A percentile compares a stretch with the other conserved stretches of the same genome.
phyloP scores from a whole-genome alignment of 306 rosid species.

The cucumber (Cucumis sativus) region Cucumber_9930_V3 NC_026655.2:20056501-20057000 shows the following conservation, averaged over 20 bases:
- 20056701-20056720: slow-evolving; percentile 1
- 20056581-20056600: background rate
- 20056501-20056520: background rate
- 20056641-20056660: background rate
- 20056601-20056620: background rate
- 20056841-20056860: background rate
- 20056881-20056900: background rate
- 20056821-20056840: background rate
- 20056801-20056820: background rate
- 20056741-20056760: slow-evolving; percentile 7
- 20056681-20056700: slow-evolving; percentile 4
- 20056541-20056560: background rate
- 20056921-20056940: background rate
- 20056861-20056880: background rate
- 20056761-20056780: background rate
- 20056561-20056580: background rate
- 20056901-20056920: background rate
- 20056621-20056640: background rate
- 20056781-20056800: background rate
- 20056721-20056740: slow-evolving; percentile 1
- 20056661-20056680: background rate
- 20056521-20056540: background rate
- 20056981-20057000: background rate
- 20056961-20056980: background rate
- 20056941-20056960: background rate